Evolutionary conservation across 2,329 filamentous ascomycete species (phyloP).

Genomic region (Chrysoporthe puriensis): DNA sequence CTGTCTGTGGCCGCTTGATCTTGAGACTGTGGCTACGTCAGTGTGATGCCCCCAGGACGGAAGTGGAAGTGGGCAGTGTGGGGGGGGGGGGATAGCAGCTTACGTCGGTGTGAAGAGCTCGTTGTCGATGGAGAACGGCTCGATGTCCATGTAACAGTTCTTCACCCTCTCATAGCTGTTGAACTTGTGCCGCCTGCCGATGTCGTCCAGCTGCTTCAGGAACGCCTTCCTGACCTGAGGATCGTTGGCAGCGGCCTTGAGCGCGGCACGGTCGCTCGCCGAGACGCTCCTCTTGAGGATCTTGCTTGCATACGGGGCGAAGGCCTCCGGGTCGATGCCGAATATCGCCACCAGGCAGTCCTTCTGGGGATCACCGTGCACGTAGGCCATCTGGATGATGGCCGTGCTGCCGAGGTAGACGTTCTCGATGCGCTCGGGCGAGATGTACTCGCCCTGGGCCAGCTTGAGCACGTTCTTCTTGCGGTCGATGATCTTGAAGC

Average conservation of each 20-base stretch:
- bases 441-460: slow-evolving; percentile 96
- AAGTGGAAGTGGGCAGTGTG: neutral
- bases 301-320: slow-evolving; percentile 79
- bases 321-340: slow-evolving; percentile 82
- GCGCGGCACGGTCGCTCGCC: slow-evolving; percentile 65
- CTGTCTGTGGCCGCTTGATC: slow-evolving; percentile 61
- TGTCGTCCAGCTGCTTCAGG: slow-evolving; percentile 75
- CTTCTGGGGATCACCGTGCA: slow-evolving; percentile 87
- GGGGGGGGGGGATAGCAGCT: slow-evolving; percentile 41
- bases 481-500: slow-evolving; percentile 92
- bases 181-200: slow-evolving; percentile 84
- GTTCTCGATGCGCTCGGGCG: slow-evolving; percentile 95
- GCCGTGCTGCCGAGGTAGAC: slow-evolving; percentile 83
- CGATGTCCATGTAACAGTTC: slow-evolving; percentile 74
- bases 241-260: slow-evolving; percentile 70
- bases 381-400: slow-evolving; percentile 79
- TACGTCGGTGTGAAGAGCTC: slow-evolving; percentile 87
- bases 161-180: slow-evolving; percentile 87
- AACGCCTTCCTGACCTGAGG: slow-evolving; percentile 75
- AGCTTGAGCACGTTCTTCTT: slow-evolving; percentile 99
- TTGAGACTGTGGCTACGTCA: slow-evolving; percentile 51
- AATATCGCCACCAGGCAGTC: slow-evolving; percentile 84
- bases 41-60: neutral
- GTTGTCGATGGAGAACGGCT: slow-evolving; percentile 93
- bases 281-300: slow-evolving; percentile 70